Conservation (phyloP, 371 early-diverging fungal genomes). For the Mortierella sp. region DNA sequence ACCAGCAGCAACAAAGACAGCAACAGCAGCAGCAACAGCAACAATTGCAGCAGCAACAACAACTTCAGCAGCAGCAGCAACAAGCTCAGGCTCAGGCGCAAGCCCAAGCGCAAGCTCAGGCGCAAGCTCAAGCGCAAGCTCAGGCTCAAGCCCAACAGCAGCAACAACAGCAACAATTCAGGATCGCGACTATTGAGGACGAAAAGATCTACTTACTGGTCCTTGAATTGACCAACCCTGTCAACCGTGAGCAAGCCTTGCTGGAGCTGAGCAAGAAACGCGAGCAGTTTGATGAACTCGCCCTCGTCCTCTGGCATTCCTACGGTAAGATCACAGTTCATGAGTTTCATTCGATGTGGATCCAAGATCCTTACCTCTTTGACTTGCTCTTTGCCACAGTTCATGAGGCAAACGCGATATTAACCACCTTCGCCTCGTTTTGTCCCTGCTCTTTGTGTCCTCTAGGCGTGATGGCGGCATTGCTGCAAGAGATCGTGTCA, state of each 20-base stretch:
- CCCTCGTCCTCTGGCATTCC: constrained; percentile 96
- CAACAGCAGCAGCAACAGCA: constrained; percentile 28
- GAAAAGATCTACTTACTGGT: constrained; percentile 92
- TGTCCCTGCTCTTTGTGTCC: background rate
- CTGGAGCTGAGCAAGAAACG: constrained; percentile 94
- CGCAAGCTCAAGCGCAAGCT: background rate
- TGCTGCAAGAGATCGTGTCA: constrained; percentile 94
- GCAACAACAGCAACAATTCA: constrained; percentile 62
- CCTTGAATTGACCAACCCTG: constrained; percentile 86
- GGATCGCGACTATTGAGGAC: constrained; percentile 72
- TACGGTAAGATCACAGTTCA: constrained; percentile 73
- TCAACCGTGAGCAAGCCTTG: constrained; percentile 89
- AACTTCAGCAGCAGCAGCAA: background rate
- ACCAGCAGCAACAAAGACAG: constrained; percentile 22
- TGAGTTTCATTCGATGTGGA: background rate
- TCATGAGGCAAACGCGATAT: background rate
- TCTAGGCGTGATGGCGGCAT: constrained; percentile 90
- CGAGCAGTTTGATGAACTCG: constrained; percentile 95
- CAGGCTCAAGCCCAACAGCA: constrained; percentile 13
- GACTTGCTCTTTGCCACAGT: background rate
- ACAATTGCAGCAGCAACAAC: constrained; percentile 19
- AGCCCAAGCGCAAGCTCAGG: constrained; percentile 1
- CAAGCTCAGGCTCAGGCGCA: constrained; percentile 8
- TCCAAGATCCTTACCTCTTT: background rate
- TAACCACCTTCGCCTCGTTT: background rate